phyloP scores from a whole-genome alignment of 2,329 filamentous ascomycete genomes.

The Aquanectria penicillioides region DNA sequence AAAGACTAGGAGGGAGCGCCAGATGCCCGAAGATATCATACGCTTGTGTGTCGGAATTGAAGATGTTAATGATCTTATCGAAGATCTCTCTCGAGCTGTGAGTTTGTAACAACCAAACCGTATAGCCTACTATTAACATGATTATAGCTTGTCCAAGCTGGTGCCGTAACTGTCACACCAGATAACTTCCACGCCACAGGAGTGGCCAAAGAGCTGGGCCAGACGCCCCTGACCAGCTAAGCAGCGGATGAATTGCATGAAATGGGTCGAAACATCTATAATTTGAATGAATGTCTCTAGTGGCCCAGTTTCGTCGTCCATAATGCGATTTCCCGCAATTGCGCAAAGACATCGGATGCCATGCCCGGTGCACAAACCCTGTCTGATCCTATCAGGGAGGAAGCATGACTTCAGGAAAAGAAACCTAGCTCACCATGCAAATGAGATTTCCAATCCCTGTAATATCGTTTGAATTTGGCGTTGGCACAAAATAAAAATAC shows the following conservation, averaged over 20 bases:
- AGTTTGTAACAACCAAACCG: slow-evolving; percentile 52
- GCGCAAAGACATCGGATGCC: background rate
- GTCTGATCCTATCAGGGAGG: background rate
- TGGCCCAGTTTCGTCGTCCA: background rate
- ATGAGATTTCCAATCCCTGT: slow-evolving; percentile 18
- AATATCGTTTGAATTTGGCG: slow-evolving; percentile 39
- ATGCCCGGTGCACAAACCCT: background rate
- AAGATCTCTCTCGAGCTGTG: slow-evolving; percentile 91
- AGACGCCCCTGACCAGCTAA: slow-evolving; percentile 42
- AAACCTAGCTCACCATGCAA: background rate
- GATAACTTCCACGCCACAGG: slow-evolving; percentile 79
- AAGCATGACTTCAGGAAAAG: background rate
- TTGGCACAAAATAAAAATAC: slow-evolving; percentile 29
- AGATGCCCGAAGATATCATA: slow-evolving; percentile 97
- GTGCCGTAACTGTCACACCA: slow-evolving; percentile 86
- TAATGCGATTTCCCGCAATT: background rate
- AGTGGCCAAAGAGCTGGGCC: slow-evolving; percentile 45
- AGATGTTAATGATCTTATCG: slow-evolving; percentile 89
- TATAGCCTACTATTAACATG: slow-evolving; percentile 35
- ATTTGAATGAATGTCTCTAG: too few relatives aligned
- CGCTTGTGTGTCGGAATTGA: slow-evolving; percentile 96
- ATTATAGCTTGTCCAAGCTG: slow-evolving; percentile 87
- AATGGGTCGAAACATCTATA: too few relatives aligned
- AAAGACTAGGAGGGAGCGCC: slow-evolving; percentile 86
- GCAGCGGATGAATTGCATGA: background rate